Base-by-base conservation (phyloP, 2,329 filamentous ascomycete species). In the Stagonosporopsis vannaccii region DNA sequence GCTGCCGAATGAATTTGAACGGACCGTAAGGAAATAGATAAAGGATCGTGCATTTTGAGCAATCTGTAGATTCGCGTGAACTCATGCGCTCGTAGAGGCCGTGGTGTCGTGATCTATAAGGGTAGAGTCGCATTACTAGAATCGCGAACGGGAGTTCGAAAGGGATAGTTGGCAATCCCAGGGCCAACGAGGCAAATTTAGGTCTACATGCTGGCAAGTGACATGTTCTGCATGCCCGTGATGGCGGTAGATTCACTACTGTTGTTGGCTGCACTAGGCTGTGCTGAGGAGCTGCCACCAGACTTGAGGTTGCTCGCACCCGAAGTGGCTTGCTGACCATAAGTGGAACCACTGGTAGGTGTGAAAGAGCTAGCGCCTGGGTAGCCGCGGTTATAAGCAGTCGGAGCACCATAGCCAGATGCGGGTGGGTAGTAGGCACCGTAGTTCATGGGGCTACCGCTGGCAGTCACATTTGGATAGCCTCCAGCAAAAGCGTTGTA, bases 361-460 rank as follows among this genome's bases (percentile, higher is more conserved):
- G 58, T 61, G 33, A 61, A 60, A 15, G 60, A 58, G 20, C 56
- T 56, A 11, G 46, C 44, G 43, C 51, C 41, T 40, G 56, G 46
- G 28, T 66, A 65, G 19, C 65, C 69, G 19, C 63, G 63, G 43
- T 69, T 66, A 52, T 69, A 70, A 11, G 62, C 55, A 13, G 67
- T 58, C 2, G 65, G 63, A n/a, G 61, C 53, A 17, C 62, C 61
- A 36, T 68, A 74, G 12, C 56, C 59, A 11, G 63, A 67, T 15
- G 60, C 51, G 1, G 71, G 70, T 3, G 72, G 70, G 33, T 72
- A 74, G 58, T 68, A 73, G 8, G 53, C 66, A 19, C 65, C 67
- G 25, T 67, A 72, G 48, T 71, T 71, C 69, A 73, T 73, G 2
- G 70, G 72, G 26, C 65, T 73, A 8, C 69, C 68, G 46, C 66